Conservation (phyloP, 1,284 basidiomycete genomes). For the Prillingera fragicola region DNA sequence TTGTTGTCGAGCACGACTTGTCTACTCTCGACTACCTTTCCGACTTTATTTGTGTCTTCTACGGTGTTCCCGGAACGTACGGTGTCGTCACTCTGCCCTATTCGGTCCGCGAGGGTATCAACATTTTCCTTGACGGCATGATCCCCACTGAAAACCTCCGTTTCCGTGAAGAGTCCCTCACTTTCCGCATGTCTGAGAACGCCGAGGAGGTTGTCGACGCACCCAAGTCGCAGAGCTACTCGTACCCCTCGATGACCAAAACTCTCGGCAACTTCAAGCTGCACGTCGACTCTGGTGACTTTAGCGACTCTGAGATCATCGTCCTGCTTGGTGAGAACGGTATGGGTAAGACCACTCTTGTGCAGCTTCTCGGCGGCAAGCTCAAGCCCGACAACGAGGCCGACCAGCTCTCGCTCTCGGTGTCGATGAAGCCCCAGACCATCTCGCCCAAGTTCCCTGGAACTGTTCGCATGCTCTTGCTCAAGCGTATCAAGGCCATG, state of each 20-base stretch:
- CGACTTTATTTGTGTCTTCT: slow-evolving; percentile 93
- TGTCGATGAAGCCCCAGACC: slow-evolving; percentile 87
- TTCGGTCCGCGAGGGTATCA: slow-evolving; percentile 96
- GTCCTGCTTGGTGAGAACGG: slow-evolving; percentile 97
- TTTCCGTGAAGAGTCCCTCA: slow-evolving; percentile 87
- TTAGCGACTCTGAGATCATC: slow-evolving; percentile 95
- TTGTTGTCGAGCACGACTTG: slow-evolving; percentile 95
- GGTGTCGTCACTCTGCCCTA: slow-evolving; percentile 97
- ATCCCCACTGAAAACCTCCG: slow-evolving; percentile 97
- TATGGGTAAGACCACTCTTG: slow-evolving; percentile 94
- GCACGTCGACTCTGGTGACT: slow-evolving; percentile 75
- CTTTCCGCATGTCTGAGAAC: slow-evolving; percentile 93
- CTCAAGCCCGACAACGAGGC: slow-evolving; percentile 76
- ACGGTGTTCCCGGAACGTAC: slow-evolving; percentile 94
- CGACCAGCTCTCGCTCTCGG: slow-evolving; percentile 65
- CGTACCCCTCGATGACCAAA: slow-evolving; percentile 91
- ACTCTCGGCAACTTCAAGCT: slow-evolving; percentile 90
- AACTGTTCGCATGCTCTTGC: slow-evolving; percentile 80
- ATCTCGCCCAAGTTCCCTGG: slow-evolving; percentile 91
- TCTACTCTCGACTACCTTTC: slow-evolving; percentile 95
- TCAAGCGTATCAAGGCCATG: slow-evolving; percentile 87
- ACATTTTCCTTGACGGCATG: slow-evolving; percentile 95
- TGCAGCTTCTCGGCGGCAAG: slow-evolving; percentile 79
- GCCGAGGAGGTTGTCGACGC: slow-evolving; percentile 73
- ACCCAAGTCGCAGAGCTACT: slow-evolving; percentile 78